Conservation (phyloP, 768 basidiomycete genomes). For the Tephrocybe sp. region DNA sequence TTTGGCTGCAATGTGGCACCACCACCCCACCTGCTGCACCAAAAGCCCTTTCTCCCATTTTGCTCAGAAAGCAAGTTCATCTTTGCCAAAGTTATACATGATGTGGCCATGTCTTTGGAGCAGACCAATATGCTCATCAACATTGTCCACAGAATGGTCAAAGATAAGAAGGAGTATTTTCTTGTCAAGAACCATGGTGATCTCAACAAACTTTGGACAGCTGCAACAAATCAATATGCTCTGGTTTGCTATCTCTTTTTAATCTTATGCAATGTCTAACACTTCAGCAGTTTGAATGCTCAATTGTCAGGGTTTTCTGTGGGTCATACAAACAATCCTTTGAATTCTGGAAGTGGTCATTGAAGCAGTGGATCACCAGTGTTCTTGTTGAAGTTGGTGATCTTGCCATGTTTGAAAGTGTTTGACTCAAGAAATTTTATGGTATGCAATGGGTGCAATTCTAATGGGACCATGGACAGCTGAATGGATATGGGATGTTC, state of each 20-base stretch:
- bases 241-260: not conserved
- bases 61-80: slow-evolving; percentile 26
- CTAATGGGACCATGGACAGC: not conserved
- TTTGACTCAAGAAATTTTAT: not conserved
- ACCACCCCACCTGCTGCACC: not conserved
- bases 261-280: slow-evolving; percentile 4
- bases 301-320: slow-evolving; percentile 29
- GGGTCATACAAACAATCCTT: no score
- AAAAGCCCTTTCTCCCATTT: slow-evolving; percentile 30
- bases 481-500: not conserved
- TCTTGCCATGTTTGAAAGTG: slow-evolving; percentile 31
- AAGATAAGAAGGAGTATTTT: slow-evolving; percentile 11
- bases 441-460: not conserved
- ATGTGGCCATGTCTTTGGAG: slow-evolving; percentile 18
- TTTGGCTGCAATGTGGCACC: not conserved
- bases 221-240: slow-evolving; percentile 5
- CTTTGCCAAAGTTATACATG: slow-evolving; percentile 24
- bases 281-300: slow-evolving; percentile 20
- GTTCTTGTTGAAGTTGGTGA: no score
- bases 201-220: slow-evolving; percentile 19
- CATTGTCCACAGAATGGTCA: slow-evolving; percentile 15
- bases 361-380: no score
- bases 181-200: slow-evolving; percentile 20
- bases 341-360: no score
- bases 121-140: slow-evolving; percentile 19